Conservation (phyloP, 2,329 filamentous ascomycete species). For the Sporothrix dimorphospora region DNA sequence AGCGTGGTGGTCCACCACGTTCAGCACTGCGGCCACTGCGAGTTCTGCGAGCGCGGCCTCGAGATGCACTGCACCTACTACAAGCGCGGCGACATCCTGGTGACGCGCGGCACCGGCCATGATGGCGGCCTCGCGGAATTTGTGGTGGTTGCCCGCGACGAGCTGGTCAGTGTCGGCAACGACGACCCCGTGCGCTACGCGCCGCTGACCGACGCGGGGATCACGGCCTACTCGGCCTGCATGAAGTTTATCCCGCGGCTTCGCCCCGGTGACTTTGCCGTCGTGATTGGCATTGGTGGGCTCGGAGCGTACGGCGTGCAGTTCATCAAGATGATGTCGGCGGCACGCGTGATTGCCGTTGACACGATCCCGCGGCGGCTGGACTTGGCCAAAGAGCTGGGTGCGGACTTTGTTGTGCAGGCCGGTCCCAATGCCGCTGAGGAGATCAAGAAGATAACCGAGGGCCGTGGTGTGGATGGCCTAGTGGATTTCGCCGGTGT, state of each 20-base stretch:
- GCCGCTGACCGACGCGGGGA: slow-evolving; percentile 24
- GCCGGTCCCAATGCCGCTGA: neutral
- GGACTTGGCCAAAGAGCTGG: neutral
- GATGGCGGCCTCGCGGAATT: slow-evolving; percentile 23
- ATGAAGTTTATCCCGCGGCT: slow-evolving; percentile 23
- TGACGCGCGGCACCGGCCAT: slow-evolving; percentile 12
- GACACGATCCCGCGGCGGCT: slow-evolving; percentile 14
- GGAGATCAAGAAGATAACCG: neutral
- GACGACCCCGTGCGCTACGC: slow-evolving; percentile 19
- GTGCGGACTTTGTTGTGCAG: slow-evolving; percentile 12
- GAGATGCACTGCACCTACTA: slow-evolving; percentile 7
- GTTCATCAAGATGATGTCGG: slow-evolving; percentile 23
- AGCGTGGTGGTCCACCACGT: slow-evolving; percentile 21
- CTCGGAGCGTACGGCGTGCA: slow-evolving; percentile 24
- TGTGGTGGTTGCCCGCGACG: slow-evolving; percentile 19
- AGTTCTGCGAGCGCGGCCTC: slow-evolving; percentile 18
- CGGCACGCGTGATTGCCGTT: slow-evolving; percentile 22
- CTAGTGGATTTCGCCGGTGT: slow-evolving; percentile 15
- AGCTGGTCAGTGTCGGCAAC: slow-evolving; percentile 16
- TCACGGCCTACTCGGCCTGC: slow-evolving; percentile 25
- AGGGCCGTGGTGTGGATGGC: slow-evolving; percentile 1
- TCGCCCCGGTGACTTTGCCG: slow-evolving; percentile 14
- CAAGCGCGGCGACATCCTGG: slow-evolving; percentile 9
- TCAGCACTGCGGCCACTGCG: slow-evolving; percentile 23
- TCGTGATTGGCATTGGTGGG: slow-evolving; percentile 15